These are phyloP conservation scores for Apostasia ramifera DNA, from an alignment of 106 monocot species.

Conservation along the genomic window DNA sequence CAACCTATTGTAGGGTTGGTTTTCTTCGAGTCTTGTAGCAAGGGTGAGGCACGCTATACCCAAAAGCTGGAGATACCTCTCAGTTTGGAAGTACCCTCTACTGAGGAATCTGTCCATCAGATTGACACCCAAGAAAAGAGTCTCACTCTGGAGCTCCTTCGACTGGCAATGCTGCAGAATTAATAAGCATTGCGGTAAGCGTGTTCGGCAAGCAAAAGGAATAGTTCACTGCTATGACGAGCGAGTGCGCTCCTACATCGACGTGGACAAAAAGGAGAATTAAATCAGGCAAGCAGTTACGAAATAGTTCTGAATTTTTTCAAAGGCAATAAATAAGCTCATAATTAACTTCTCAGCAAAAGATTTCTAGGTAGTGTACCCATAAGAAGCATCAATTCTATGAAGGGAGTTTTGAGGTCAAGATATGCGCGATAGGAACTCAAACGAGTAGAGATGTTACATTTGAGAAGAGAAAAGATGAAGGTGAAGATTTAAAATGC, in stretches of 20 bases:
- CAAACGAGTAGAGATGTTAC: not conserved
- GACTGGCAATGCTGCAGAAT: slow-evolving; percentile 46
- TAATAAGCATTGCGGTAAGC: no score
- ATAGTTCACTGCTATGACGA: no score
- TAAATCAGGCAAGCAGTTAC: no score
- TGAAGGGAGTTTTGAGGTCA: no score
- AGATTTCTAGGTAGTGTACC: no score
- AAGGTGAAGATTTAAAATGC: not conserved
- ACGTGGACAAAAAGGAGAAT: no score
- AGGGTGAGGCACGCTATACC: slow-evolving; percentile 82
- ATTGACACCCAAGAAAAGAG: slow-evolving; percentile 77
- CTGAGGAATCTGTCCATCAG: slow-evolving; percentile 77
- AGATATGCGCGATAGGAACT: no score
- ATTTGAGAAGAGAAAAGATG: not conserved
- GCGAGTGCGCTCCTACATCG: not conserved
- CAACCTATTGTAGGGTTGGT: slow-evolving; percentile 84
- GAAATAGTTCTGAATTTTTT: no score
- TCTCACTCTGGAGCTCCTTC: slow-evolving; percentile 55
- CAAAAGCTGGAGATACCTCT: slow-evolving; percentile 58
- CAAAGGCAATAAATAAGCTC: no score
- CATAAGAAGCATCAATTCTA: no score
- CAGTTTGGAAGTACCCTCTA: slow-evolving; percentile 58
- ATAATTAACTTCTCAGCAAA: no score
- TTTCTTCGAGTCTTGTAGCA: slow-evolving; percentile 86
- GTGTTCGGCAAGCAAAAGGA: no score